Evolutionary conservation across 768 basidiomycete genomes (phyloP).

Genomic region (Mycena belliarum): DNA sequence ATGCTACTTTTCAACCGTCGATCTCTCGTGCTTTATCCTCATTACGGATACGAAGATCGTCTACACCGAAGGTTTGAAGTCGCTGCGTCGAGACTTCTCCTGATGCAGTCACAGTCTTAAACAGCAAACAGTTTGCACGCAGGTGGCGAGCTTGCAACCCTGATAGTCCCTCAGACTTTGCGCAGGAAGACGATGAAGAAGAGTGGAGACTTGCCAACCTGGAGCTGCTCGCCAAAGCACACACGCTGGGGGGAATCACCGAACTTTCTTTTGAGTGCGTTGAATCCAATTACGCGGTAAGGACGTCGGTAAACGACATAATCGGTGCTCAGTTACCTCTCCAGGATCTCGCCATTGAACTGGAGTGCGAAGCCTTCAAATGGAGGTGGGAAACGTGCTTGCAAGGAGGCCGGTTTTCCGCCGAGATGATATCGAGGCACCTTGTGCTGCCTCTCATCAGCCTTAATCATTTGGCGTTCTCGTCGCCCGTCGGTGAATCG

Average conservation of each 20-base stretch:
- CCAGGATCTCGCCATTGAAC: slow-evolving; percentile 67
- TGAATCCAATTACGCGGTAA: slow-evolving; percentile 61
- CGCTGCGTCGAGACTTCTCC: neutral
- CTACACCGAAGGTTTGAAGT: slow-evolving; percentile 70
- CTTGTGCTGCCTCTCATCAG: slow-evolving; percentile 78
- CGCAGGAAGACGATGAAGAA: slow-evolving; percentile 50
- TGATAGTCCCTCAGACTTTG: slow-evolving; percentile 27
- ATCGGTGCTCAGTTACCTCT: slow-evolving; percentile 11
- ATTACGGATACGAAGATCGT: slow-evolving; percentile 74
- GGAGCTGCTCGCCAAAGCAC: slow-evolving; percentile 55
- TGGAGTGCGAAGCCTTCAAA: slow-evolving; percentile 62
- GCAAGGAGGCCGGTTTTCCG: slow-evolving; percentile 62
- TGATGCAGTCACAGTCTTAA: slow-evolving; percentile 43
- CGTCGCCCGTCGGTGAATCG: slow-evolving; percentile 57
- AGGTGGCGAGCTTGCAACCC: slow-evolving; percentile 69
- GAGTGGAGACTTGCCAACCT: slow-evolving; percentile 59
- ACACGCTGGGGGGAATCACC: slow-evolving; percentile 61
- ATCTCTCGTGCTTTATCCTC: slow-evolving; percentile 60
- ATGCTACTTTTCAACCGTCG: slow-evolving; percentile 55
- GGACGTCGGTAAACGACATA: slow-evolving; percentile 19
- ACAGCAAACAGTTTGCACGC: slow-evolving; percentile 59
- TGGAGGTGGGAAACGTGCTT: slow-evolving; percentile 81
- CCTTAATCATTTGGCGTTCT: slow-evolving; percentile 66
- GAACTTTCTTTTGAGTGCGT: slow-evolving; percentile 62
- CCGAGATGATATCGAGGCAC: slow-evolving; percentile 77